Conservation (phyloP, 768 basidiomycete species). For the Tricholoma matsutake region DNA sequence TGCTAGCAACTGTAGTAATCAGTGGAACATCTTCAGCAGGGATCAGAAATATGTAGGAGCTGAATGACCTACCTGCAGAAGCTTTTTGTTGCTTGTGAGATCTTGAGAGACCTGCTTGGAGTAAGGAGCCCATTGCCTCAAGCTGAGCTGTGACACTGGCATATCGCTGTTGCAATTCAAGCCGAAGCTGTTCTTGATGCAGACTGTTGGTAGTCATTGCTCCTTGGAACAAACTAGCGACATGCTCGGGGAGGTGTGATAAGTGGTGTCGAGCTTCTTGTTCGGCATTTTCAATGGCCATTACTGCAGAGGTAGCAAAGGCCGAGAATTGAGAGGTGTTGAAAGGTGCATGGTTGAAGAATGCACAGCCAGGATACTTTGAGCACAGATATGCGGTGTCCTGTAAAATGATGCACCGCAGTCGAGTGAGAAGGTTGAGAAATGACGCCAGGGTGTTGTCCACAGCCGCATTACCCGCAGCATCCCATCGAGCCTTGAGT, state of each 20-base stretch:
- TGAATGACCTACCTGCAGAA: neutral
- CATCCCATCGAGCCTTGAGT: neutral
- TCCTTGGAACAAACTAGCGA: neutral
- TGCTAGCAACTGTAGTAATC: neutral
- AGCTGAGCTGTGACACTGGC: neutral
- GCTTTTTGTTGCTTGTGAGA: neutral
- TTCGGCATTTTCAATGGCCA: neutral
- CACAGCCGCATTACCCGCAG: conserved; percentile 1
- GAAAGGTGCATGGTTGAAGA: neutral
- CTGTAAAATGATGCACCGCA: neutral
- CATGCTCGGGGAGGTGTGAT: neutral
- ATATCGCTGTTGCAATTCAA: neutral
- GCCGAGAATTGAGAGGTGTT: neutral
- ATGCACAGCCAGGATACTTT: conserved; percentile 1
- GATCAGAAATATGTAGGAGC: neutral
- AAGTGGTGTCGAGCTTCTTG: neutral
- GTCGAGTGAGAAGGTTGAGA: neutral
- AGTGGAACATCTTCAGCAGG: neutral
- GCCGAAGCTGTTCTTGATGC: neutral
- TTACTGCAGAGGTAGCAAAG: neutral
- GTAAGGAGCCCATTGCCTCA: neutral
- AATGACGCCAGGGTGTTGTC: conserved; percentile 29
- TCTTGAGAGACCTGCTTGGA: neutral
- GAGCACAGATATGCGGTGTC: neutral
- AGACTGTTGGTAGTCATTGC: neutral